These are phyloP conservation scores for Vitis riparia DNA, from an alignment of 164 flowering plant genomes.

Conservation along the genomic window DNA sequence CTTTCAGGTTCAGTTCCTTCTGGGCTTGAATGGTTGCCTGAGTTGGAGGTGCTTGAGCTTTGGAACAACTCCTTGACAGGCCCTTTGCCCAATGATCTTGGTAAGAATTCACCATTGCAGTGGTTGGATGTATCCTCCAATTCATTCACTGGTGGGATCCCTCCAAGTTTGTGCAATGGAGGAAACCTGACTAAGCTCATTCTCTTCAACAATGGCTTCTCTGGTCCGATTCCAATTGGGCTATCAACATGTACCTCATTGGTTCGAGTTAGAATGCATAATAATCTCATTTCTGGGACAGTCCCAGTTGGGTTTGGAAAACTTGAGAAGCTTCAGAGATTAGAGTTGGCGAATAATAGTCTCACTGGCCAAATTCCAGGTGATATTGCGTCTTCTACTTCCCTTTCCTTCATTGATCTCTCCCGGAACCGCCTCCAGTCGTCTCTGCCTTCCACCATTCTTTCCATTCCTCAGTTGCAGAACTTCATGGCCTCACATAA, in stretches of 20 bases:
- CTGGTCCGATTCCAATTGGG: slow-evolving; percentile 65
- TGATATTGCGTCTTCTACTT: slow-evolving; percentile 61
- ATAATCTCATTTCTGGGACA: slow-evolving; percentile 69
- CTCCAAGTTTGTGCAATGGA: slow-evolving; percentile 51
- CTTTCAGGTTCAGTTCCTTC: slow-evolving; percentile 68
- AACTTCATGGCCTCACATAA: slow-evolving; percentile 67
- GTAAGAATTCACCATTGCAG: slow-evolving; percentile 63
- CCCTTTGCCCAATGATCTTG: slow-evolving; percentile 69
- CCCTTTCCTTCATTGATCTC: slow-evolving; percentile 83
- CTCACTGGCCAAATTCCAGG: slow-evolving; percentile 74
- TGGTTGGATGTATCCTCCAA: slow-evolving; percentile 93
- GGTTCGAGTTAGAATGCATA: slow-evolving; percentile 79
- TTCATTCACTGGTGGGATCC: slow-evolving; percentile 75
- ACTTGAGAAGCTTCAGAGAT: slow-evolving; percentile 64
- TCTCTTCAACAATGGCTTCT: slow-evolving; percentile 82
- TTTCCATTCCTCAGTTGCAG: slow-evolving; percentile 74
- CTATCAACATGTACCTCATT: slow-evolving; percentile 66
- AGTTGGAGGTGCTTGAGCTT: slow-evolving; percentile 68
- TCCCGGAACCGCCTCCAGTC: slow-evolving; percentile 69
- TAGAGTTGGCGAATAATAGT: slow-evolving; percentile 78
- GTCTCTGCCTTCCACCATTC: slow-evolving; percentile 77
- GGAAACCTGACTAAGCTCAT: slow-evolving; percentile 90
- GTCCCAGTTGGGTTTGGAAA: slow-evolving; percentile 83
- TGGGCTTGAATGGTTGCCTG: slow-evolving; percentile 43
- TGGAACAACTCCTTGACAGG: slow-evolving; percentile 95